Percentiles rank a stretch among this genome's conserved stretches.
Conservation (phyloP, 2,329 filamentous ascomycete genomes). For the Nemania diffusa region DNA sequence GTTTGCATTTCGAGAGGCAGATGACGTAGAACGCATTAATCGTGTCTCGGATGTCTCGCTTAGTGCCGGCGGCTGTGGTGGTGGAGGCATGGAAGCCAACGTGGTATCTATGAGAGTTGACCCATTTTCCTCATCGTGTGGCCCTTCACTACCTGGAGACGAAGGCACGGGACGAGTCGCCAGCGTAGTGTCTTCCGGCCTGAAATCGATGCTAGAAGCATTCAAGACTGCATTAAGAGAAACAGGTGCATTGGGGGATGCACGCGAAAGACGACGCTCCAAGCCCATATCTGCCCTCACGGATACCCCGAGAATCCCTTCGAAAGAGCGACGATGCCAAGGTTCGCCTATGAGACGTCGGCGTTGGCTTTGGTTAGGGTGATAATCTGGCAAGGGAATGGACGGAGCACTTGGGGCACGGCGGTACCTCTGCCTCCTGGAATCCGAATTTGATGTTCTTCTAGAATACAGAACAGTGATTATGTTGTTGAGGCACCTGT, state of each 20-base stretch:
- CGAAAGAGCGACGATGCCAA: constrained; percentile 35
- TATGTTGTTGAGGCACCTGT: constrained; percentile 44
- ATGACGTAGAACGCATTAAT: constrained; percentile 63
- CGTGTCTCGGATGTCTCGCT: constrained; percentile 57
- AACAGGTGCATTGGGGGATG: constrained; percentile 38
- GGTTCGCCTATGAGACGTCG: constrained; percentile 35
- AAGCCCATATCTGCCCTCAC: constrained; percentile 45
- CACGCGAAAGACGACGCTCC: constrained; percentile 44
- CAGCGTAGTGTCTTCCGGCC: constrained; percentile 34
- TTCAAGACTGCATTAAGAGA: constrained; percentile 46
- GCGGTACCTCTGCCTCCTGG: constrained; percentile 44
- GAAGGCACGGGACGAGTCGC: constrained; percentile 31
- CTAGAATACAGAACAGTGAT: constrained; percentile 44
- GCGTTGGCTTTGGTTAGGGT: constrained; percentile 32
- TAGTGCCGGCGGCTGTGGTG: constrained; percentile 45
- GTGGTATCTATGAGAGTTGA: constrained; percentile 40
- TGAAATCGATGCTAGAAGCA: constrained; percentile 39
- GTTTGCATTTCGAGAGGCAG: constrained; percentile 65
- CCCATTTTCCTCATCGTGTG: constrained; percentile 34
- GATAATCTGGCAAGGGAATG: constrained; percentile 40
- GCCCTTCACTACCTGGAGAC: constrained; percentile 33
- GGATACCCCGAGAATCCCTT: constrained; percentile 36
- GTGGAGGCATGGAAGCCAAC: constrained; percentile 52
- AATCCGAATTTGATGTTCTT: constrained; percentile 40
- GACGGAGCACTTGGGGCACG: constrained; percentile 43